Conservation (phyloP, 78 protist species). For the Pelomyxa schiedti region DNA sequence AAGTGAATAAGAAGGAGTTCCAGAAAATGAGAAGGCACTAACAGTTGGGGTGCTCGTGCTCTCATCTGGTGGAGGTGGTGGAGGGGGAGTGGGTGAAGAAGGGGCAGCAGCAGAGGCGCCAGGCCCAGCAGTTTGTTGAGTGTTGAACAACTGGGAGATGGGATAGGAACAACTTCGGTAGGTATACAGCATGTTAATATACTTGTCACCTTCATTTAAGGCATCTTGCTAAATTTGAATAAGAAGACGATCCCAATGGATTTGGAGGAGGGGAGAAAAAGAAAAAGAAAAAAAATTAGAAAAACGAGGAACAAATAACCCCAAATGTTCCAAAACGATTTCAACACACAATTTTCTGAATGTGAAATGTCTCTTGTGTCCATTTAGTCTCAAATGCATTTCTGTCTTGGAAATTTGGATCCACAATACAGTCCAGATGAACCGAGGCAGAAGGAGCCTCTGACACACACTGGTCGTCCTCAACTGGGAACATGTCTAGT, state of each 20-base stretch:
- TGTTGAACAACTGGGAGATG: not conserved
- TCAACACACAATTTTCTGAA: constrained; percentile 26
- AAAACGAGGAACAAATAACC: not conserved
- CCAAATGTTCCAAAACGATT: not conserved
- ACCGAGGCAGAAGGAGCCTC: constrained; percentile 16
- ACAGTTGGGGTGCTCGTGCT: too few relatives aligned
- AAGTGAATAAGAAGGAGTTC: too few relatives aligned
- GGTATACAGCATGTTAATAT: constrained; percentile 50
- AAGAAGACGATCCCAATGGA: not conserved
- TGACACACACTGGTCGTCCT: constrained; percentile 37
- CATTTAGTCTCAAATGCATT: constrained; percentile 48
- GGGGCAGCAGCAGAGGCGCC: not conserved
- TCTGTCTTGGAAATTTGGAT: constrained; percentile 25
- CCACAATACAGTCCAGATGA: constrained; percentile 7
- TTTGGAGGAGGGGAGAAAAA: not conserved
- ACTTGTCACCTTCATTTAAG: constrained; percentile 16
- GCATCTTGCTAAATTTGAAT: constrained; percentile 12
- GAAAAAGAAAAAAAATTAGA: not conserved
- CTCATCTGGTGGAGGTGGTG: too few relatives aligned
- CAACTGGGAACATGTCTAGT: constrained; percentile 40
- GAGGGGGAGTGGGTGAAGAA: not conserved
- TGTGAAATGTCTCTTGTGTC: constrained; percentile 33
- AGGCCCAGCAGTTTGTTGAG: not conserved
- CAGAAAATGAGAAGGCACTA: not conserved
- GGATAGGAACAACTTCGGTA: constrained; percentile 49